phyloP scores from a whole-genome alignment of 2,329 filamentous ascomycete genomes.

The Colletotrichum caudatum region DNA sequence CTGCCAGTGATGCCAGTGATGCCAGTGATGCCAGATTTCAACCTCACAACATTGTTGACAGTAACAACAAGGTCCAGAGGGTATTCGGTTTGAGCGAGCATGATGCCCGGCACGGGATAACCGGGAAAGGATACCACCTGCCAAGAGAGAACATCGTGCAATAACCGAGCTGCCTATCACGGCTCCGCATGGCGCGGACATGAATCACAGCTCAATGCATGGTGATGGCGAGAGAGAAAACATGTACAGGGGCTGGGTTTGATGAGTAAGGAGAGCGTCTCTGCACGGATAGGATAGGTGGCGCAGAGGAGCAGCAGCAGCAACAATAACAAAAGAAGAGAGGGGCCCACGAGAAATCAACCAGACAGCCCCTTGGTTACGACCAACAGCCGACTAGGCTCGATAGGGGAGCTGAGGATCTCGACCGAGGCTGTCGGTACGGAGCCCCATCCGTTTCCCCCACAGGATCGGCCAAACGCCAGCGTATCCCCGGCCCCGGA shows the following conservation, averaged over 20 bases:
- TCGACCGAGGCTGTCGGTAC: not conserved
- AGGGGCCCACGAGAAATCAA: not conserved
- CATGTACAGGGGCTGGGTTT: not conserved
- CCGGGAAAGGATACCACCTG: slow-evolving; percentile 39
- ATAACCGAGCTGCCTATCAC: slow-evolving; percentile 29
- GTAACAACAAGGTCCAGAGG: not conserved
- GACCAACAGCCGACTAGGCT: slow-evolving; percentile 9
- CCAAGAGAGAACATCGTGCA: slow-evolving; percentile 37
- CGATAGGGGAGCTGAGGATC: not conserved
- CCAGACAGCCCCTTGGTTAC: not conserved
- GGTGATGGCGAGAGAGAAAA: slow-evolving; percentile 25
- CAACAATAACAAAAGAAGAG: not conserved
- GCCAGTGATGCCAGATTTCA: not conserved
- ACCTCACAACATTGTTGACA: not conserved
- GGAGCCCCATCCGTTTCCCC: not conserved
- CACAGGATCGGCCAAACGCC: not conserved
- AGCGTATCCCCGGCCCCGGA: slow-evolving; percentile 17
- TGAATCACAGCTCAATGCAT: not conserved
- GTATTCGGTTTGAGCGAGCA: slow-evolving; percentile 14
- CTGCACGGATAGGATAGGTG: not conserved
- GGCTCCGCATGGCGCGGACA: slow-evolving; percentile 8
- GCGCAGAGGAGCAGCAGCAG: slow-evolving; percentile 1
- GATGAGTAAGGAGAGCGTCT: slow-evolving; percentile 8
- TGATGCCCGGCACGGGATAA: slow-evolving; percentile 31
- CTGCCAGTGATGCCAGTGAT: not conserved